A percentile compares a stretch with the other conserved stretches of the same genome.
phyloP scores from a whole-genome alignment of 2,329 filamentous ascomycete species.

The Tolypocladium sp. region DNA sequence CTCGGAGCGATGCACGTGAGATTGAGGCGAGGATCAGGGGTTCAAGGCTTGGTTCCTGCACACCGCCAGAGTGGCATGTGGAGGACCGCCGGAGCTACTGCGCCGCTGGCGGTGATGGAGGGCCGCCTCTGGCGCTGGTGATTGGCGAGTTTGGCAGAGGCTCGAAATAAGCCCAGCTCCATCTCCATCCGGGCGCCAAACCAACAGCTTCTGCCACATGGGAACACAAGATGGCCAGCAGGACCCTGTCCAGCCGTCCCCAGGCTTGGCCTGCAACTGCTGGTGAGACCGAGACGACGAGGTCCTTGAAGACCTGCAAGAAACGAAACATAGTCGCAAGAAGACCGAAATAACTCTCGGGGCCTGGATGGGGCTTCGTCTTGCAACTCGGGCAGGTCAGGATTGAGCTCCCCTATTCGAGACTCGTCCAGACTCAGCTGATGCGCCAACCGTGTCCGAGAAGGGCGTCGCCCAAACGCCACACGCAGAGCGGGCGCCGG shows the following conservation, averaged over 20 bases:
- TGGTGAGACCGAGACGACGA: not conserved
- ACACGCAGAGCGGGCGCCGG: not conserved
- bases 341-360: not conserved
- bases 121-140: not conserved
- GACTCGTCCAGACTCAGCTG: not conserved
- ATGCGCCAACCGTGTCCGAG: not conserved
- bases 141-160: not conserved
- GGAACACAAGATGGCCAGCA: not conserved
- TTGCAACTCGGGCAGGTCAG: not conserved
- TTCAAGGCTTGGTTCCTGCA: not conserved
- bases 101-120: not conserved
- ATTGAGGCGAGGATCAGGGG: not conserved
- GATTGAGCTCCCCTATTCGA: not conserved
- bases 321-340: not conserved
- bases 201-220: not conserved
- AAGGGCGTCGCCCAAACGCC: not conserved
- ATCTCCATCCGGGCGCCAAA: not conserved
- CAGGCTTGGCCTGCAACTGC: not conserved
- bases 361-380: too few species aligned
- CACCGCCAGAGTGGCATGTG: not conserved
- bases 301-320: too few species aligned
- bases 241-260: not conserved
- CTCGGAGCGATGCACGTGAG: not conserved
- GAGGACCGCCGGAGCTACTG: not conserved
- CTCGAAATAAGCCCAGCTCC: not conserved